Percentiles rank a stretch among this genome's conserved stretches.
Conservation (phyloP, 2,329 filamentous ascomycete genomes). For the Ophiostoma ulmi region DNA sequence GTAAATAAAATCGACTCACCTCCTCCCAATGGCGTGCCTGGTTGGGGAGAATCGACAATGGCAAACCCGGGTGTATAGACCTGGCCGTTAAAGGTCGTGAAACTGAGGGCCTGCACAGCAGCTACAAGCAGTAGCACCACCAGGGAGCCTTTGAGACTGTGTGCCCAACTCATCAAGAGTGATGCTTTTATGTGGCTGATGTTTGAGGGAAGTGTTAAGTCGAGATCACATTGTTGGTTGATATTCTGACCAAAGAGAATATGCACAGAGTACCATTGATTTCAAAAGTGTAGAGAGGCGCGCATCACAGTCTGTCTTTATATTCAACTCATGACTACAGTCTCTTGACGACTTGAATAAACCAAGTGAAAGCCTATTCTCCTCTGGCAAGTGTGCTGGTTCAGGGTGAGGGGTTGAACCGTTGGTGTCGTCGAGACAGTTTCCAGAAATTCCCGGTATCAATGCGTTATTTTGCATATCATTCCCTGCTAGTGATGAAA, state of each 20-base stretch:
- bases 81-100: constrained; percentile 59
- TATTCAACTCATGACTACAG: background rate
- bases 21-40: constrained; percentile 58
- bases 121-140: constrained; percentile 30
- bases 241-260: background rate
- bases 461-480: background rate
- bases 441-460: constrained; percentile 4
- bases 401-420: constrained; percentile 1
- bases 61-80: constrained; percentile 65
- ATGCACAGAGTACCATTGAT: background rate
- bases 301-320: background rate
- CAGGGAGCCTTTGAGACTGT: background rate
- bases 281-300: background rate
- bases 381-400: background rate
- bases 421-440: background rate
- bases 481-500: background rate
- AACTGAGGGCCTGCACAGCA: constrained; percentile 39
- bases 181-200: background rate
- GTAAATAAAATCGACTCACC: constrained; percentile 39
- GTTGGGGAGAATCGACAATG: constrained; percentile 61
- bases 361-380: background rate
- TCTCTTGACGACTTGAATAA: background rate
- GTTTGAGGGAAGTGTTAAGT: background rate
- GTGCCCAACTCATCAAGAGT: background rate
- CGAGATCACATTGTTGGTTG: background rate